Percentiles rank a stretch among this genome's conserved stretches.
Conservation (phyloP, 2,329 filamentous ascomycete species). For the Xylaria sp. region DNA sequence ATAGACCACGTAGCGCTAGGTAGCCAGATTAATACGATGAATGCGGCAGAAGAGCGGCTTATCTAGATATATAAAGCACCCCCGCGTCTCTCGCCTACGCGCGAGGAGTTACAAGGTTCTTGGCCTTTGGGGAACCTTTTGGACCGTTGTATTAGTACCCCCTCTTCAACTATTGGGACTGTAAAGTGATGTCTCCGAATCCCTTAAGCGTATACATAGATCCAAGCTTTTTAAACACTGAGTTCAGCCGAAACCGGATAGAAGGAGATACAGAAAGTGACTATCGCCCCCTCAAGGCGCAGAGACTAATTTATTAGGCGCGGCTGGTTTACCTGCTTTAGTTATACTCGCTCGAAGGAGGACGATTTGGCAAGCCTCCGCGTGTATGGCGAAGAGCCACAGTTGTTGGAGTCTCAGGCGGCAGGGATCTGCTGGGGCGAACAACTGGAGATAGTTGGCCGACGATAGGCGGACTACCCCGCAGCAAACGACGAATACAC, state of each 20-base stretch:
- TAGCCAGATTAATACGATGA: neutral
- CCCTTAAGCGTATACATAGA: neutral
- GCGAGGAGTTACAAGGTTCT: neutral
- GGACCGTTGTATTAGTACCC: neutral
- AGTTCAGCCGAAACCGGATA: neutral
- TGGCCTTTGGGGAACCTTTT: neutral
- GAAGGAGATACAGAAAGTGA: neutral
- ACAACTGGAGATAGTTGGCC: conserved; percentile 6
- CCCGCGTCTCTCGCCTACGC: neutral
- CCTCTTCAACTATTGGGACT: neutral
- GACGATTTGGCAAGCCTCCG: neutral
- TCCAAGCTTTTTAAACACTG: neutral
- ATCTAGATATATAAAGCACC: neutral
- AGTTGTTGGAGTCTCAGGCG: neutral
- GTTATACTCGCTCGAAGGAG: neutral
- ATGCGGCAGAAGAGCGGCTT: neutral
- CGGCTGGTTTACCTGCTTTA: neutral
- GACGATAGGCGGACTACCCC: conserved; percentile 25
- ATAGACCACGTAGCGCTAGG: neutral
- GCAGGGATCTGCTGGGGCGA: neutral
- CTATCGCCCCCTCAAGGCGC: neutral
- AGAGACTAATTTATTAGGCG: neutral
- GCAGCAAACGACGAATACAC: neutral
- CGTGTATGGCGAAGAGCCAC: neutral
- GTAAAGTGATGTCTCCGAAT: neutral